Base-by-base conservation (phyloP, 768 basidiomycete species). In the Mrakia hoshinonis region DNA sequence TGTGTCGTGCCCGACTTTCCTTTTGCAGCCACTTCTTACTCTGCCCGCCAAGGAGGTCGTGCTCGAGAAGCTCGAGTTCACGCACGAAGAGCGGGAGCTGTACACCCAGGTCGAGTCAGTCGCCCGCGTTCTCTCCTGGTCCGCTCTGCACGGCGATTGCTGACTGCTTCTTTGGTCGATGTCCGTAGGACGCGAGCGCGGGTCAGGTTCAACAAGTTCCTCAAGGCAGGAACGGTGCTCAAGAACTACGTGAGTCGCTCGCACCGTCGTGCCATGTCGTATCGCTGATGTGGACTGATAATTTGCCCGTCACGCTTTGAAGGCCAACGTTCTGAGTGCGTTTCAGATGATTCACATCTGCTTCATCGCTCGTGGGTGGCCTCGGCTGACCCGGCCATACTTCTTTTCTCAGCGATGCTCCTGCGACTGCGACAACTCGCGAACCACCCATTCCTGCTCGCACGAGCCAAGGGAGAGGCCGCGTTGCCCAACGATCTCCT, bases 1-100 rank as follows among this genome's bases (percentile, higher is more conserved):
- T 38, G 24, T n/a, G 4, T 29, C 29, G 24, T 1, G n/a, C 29
- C 22, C 24, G 1, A 1, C 10, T 46, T 31, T 47, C 38, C 36
- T 48, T 31, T 48, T 43, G 24, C 48, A 66, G 64, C 64, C 64
- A 9, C 43, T 66, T 34, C 47, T 66, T 29, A 34, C 13, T 20
- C 67, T 68, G 13, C 39, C 39, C 1, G n/a, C 51, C n/a, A 68
- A 68, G 55, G 81, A 80, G 2, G 78, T 87, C 9, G 78, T 82
- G 0, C 79, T 88, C 1, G 77, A 82, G 39, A 82, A 81, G 72
- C 81, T 88, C 5, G 81, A 84, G 52, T 89, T 90, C 75, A 80
- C 83, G 0, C 73, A 79, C 29, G 87, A 88, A 75, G 89, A 89
- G 73, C 79, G 84, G 13, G 84, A 85, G 1, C 83, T 89, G n/a